Evolutionary conservation across 73 alveolate species (phyloP).

Genomic region (Effrenium voratum): DNA sequence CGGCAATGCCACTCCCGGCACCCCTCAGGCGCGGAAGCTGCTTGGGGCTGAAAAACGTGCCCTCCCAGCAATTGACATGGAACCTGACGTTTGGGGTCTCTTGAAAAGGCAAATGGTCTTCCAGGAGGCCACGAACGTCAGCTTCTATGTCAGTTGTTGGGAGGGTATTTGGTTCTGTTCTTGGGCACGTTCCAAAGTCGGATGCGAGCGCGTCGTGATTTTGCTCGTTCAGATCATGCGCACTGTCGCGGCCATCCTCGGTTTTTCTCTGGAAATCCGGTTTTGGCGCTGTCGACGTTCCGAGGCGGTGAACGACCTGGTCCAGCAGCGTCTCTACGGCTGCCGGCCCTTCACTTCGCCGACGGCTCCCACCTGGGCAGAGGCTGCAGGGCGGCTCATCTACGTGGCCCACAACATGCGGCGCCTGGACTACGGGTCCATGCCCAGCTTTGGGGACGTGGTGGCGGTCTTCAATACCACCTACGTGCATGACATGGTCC

Average conservation of each 20-base stretch:
- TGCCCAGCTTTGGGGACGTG: conserved; percentile 45
- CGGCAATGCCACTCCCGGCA: too few species aligned
- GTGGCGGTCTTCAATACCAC: conserved; percentile 62
- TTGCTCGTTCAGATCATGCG: neutral
- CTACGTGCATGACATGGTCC: conserved; percentile 54
- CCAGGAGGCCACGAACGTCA: too few species aligned
- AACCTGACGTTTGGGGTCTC: too few species aligned
- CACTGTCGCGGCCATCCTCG: neutral
- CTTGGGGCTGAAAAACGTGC: too few species aligned
- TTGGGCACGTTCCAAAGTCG: neutral
- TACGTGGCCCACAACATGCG: conserved; percentile 81
- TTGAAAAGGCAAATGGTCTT: too few species aligned
- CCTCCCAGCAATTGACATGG: too few species aligned
- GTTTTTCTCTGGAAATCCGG: neutral
- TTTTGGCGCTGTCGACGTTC: neutral
- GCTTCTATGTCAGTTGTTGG: too few species aligned
- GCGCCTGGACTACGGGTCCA: conserved; percentile 56
- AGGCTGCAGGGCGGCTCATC: conserved; percentile 57
- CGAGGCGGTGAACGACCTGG: conserved; percentile 62
- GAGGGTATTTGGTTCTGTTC: too few species aligned
- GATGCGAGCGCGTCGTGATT: neutral
- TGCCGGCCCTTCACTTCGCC: conserved; percentile 25
- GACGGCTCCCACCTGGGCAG: conserved; percentile 57
- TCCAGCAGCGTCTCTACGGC: conserved; percentile 74
- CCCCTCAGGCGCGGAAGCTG: too few species aligned